Evolutionary conservation across 345 rosid genomes (phyloP).

Genomic region (Lumnitzera littorea): DNA sequence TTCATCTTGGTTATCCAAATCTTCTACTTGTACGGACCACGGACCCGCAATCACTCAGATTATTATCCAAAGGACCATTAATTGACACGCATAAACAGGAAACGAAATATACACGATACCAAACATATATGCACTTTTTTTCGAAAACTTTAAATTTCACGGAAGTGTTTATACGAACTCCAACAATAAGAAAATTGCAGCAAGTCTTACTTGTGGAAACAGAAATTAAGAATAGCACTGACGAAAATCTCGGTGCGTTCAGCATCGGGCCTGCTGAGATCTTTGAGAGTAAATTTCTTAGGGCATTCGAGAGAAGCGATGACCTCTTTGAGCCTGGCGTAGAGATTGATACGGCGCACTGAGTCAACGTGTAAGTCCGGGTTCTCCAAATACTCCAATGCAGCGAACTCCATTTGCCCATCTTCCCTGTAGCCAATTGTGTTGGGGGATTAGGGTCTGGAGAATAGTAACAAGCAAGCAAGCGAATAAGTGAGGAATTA

Average conservation of each 20-base stretch:
- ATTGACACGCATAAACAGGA: too few relatives aligned
- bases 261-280: slow-evolving; percentile 53
- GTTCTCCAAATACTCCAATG: slow-evolving; percentile 77
- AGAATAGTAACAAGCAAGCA: not conserved
- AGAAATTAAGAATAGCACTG: slow-evolving; percentile 72
- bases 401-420: slow-evolving; percentile 69
- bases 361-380: slow-evolving; percentile 69
- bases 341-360: slow-evolving; percentile 35
- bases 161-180: not conserved
- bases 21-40: too few relatives aligned
- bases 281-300: slow-evolving; percentile 44
- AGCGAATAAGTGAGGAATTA: not conserved
- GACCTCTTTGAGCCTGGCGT: slow-evolving; percentile 36
- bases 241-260: slow-evolving; percentile 60
- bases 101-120: too few relatives aligned
- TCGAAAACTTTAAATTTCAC: not conserved
- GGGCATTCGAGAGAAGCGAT: slow-evolving; percentile 48
- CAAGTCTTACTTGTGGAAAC: slow-evolving; percentile 61
- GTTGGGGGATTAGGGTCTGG: not conserved
- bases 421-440: slow-evolving; percentile 47
- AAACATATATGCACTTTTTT: not conserved
- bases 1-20: too few relatives aligned
- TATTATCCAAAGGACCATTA: too few relatives aligned
- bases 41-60: too few relatives aligned
- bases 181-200: not conserved